A percentile compares a stretch with the other conserved stretches of the same genome.
Conservation (phyloP, 192 early-diverging fungal genomes). For the Coemansia sp. region DNA sequence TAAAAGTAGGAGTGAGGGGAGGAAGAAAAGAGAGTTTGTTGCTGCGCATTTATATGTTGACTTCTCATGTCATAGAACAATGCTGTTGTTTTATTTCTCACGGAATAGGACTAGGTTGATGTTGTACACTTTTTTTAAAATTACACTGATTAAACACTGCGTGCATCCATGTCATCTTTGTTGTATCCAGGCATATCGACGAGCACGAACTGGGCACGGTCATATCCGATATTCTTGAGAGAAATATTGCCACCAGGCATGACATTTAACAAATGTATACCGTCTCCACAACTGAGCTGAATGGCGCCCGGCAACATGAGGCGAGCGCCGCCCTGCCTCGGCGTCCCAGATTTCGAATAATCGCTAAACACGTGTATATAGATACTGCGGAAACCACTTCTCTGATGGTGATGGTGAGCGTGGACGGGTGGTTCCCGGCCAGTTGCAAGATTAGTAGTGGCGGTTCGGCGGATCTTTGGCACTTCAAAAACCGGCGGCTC, state of each 20-base stretch:
- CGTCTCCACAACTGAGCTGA: slow-evolving; percentile 36
- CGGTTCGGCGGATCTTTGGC: slow-evolving; percentile 26
- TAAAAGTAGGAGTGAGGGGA: too few species aligned
- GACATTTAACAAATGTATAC: slow-evolving; percentile 33
- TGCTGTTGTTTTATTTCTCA: too few species aligned
- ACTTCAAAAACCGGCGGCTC: slow-evolving; percentile 47
- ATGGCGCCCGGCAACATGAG: slow-evolving; percentile 44
- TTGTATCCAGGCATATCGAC: slow-evolving; percentile 49
- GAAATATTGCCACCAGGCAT: slow-evolving; percentile 22
- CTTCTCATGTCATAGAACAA: too few species aligned
- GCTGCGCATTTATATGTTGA: too few species aligned
- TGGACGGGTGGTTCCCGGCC: background rate
- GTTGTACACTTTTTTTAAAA: too few species aligned
- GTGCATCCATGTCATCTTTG: slow-evolving; percentile 12
- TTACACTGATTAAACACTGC: slow-evolving; percentile 18
- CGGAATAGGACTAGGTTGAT: too few species aligned
- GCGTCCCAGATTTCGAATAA: slow-evolving; percentile 31
- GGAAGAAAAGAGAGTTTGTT: too few species aligned
- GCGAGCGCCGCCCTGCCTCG: slow-evolving; percentile 26
- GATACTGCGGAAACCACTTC: slow-evolving; percentile 22
- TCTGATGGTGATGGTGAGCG: background rate
- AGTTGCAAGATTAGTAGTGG: slow-evolving; percentile 19
- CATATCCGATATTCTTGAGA: slow-evolving; percentile 43
- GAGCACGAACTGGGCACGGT: slow-evolving; percentile 51
- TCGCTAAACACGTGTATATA: slow-evolving; percentile 41